Base-by-base conservation (phyloP, 1,139 yeast species). In the Scheffersomyces illinoinensis region DNA sequence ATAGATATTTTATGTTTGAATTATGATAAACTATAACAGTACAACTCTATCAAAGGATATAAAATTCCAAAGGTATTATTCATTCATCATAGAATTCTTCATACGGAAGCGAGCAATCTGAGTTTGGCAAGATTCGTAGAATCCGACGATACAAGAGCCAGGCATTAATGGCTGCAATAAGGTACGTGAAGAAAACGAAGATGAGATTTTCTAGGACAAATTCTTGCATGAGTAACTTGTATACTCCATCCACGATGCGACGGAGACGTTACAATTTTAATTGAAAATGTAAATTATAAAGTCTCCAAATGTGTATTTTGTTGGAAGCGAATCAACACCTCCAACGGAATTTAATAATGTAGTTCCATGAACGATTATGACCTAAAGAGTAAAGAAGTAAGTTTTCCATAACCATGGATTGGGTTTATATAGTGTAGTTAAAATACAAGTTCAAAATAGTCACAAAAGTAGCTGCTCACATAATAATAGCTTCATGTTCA, bases 401-500 rank as follows among this genome's bases (percentile, higher is more conserved):
- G 43, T 10, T 33, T 33, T 33, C 43, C 43, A 33, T 33, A 10
- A 33, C 43, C 43, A 33, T 33, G 43, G 43, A 33, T 33, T 33
- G 14, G 43, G 43, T 14, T 21, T 21, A 4, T 33, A 14, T 33
- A 33, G 43, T 12, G 43, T 33, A 33, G 43, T 33, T 33, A 33
- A 33, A 33, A 14, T 33, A 33, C 43, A 33, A 14, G 43, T 33
- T 33, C 43, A 33, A 33, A 33, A 8, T 10, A 12, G 17, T 33
- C 43, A 33, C 7, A 33, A 33, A 4, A 10, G 43, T 33, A 33
- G 43, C 43, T 53, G 54, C 58, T 78, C 79, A 96, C 99, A 95
- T 96, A 83, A 95, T 96, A 84, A 95, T 95, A 71, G 97, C 89
- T 75, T 97, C 98, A 79, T 90, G 88, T 85, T 96, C 98, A 76